Evolutionary conservation across 306 rosid species (phyloP).

Genomic region (Prunus campanulata): DNA sequence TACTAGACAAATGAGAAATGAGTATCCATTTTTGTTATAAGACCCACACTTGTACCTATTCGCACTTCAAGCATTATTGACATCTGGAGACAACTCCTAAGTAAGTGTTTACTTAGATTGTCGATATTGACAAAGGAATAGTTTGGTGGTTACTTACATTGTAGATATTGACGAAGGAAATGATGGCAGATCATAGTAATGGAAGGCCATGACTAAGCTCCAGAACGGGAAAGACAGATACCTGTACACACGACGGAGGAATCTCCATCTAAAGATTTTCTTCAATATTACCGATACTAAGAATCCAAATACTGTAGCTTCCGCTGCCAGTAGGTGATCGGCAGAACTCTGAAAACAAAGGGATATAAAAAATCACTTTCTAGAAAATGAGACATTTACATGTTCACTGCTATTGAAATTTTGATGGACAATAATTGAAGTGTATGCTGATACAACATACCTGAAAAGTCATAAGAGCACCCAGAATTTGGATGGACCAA

Average conservation of each 20-base stretch:
- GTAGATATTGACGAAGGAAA: background rate
- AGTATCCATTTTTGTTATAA: background rate
- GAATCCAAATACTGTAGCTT: conserved; percentile 52
- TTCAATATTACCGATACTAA: conserved; percentile 40
- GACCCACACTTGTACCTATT: background rate
- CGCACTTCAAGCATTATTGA: background rate
- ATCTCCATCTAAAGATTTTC: conserved; percentile 51
- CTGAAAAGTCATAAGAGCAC: conserved; percentile 69
- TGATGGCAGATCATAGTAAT: conserved; percentile 13
- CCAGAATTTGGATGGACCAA: conserved; percentile 75
- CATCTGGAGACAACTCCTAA: background rate
- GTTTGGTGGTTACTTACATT: background rate
- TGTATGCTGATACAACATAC: conserved; percentile 28
- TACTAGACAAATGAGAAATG: background rate
- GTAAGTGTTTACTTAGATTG: background rate
- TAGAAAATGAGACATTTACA: conserved; percentile 15
- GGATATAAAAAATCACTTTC: conserved; percentile 19
- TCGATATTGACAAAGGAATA: background rate
- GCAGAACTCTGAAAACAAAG: conserved; percentile 68
- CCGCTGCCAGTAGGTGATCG: conserved; percentile 69
- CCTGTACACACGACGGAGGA: conserved; percentile 57
- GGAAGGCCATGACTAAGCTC: conserved; percentile 15
- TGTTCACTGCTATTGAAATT: background rate
- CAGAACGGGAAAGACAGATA: conserved; percentile 25
- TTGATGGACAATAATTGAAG: background rate